These are phyloP conservation scores for Orbilia javanica DNA, from an alignment of 2,329 filamentous ascomycete genomes.

Conservation along the genomic window DNA sequence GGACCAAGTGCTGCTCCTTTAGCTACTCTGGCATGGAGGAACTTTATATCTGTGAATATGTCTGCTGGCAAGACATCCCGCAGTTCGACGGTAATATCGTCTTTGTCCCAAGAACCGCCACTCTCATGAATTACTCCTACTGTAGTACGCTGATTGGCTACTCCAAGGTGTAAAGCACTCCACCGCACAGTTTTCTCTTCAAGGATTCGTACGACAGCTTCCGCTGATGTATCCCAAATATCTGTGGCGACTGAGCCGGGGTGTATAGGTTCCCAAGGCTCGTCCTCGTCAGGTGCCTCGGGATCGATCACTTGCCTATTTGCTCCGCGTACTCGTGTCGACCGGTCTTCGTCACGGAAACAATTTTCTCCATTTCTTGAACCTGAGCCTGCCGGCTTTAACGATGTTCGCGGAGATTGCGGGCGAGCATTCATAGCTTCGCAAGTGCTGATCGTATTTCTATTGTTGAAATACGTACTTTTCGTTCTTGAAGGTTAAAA, in stretches of 20 bases:
- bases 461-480: too few species aligned
- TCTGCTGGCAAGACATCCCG: background rate
- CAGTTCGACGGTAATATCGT: background rate
- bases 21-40: background rate
- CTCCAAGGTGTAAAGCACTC: background rate
- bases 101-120: background rate
- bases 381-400: background rate
- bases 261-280: background rate
- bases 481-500: too few species aligned
- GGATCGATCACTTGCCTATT: background rate
- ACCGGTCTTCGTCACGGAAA: background rate
- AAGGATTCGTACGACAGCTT: background rate
- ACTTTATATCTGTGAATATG: constrained; percentile 3
- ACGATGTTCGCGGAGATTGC: background rate
- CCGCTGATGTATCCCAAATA: background rate
- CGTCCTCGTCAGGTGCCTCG: background rate
- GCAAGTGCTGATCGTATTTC: background rate
- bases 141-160: background rate
- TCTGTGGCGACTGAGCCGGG: background rate
- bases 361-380: background rate
- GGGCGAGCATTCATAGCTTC: background rate
- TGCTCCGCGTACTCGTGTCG: background rate
- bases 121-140: background rate
- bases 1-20: constrained; percentile 9
- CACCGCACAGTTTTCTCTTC: background rate